A percentile compares a stretch with the other conserved stretches of the same genome.
Conservation (phyloP, 768 basidiomycete genomes). For the Suillus placidus region DNA sequence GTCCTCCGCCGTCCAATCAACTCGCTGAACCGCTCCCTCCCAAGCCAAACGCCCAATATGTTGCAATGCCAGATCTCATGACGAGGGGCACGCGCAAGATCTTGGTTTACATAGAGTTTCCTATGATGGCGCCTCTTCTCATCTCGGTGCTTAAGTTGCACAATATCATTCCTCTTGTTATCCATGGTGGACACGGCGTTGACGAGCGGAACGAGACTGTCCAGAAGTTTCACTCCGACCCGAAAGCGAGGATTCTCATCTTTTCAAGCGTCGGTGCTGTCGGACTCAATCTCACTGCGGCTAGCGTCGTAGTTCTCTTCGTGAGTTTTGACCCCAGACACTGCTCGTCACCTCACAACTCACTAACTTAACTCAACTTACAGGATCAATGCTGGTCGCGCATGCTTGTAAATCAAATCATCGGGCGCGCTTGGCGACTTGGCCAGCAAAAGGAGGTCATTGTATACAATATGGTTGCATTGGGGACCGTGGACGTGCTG, state of each 20-base stretch:
- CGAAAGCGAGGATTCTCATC: conserved; percentile 16
- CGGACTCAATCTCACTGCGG: conserved; percentile 27
- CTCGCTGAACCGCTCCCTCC: no score
- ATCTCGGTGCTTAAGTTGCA: background rate
- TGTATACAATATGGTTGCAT: conserved; percentile 15
- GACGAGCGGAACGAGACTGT: background rate
- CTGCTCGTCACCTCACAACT: no score
- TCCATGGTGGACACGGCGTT: background rate
- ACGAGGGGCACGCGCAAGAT: background rate
- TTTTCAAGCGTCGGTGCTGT: conserved; percentile 28
- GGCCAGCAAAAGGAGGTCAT: conserved; percentile 14
- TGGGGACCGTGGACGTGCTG: conserved; percentile 15
- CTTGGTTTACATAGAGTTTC: conserved; percentile 1
- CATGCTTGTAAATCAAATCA: conserved; percentile 18
- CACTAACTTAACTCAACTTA: no score
- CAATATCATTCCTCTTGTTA: background rate
- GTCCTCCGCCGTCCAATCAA: no score
- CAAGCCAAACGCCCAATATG: background rate
- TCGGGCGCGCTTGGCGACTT: conserved; percentile 17
- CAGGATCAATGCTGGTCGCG: conserved; percentile 18
- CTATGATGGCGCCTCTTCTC: conserved; percentile 1
- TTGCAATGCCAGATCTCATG: background rate
- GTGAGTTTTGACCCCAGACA: conserved; percentile 15
- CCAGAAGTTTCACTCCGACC: background rate
- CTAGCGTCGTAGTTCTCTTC: conserved; percentile 25